Evolutionary conservation across 495 filamentous ascomycete species (phyloP).

Genomic region (Xylaria longipes): DNA sequence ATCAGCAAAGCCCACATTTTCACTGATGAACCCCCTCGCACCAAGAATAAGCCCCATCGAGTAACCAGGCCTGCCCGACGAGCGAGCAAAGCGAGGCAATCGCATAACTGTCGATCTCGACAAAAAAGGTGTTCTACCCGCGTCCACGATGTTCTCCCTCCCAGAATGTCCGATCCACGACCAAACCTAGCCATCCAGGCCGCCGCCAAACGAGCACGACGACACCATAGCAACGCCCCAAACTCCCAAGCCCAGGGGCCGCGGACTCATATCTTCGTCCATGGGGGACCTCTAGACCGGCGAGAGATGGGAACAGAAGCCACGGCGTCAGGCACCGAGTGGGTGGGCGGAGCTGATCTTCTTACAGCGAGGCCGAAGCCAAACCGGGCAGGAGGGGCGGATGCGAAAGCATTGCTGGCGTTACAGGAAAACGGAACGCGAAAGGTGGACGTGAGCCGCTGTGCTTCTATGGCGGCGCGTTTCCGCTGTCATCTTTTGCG

Average conservation of each 20-base stretch:
- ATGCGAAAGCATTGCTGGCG: constrained; percentile 31
- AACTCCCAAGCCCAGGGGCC: constrained; percentile 50
- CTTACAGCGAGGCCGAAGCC: constrained; percentile 38
- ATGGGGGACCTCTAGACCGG: constrained; percentile 55
- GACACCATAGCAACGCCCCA: constrained; percentile 34
- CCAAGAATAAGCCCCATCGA: constrained; percentile 99
- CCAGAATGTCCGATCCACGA: constrained; percentile 37
- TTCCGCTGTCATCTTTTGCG: constrained; percentile 72
- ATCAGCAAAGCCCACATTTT: constrained; percentile 40
- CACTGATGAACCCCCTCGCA: constrained; percentile 74
- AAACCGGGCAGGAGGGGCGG: constrained; percentile 46
- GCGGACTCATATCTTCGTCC: constrained; percentile 91
- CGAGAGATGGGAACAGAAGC: constrained; percentile 29
- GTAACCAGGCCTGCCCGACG: constrained; percentile 74
- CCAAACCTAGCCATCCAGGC: constrained; percentile 47
- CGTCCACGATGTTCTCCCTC: constrained; percentile 45
- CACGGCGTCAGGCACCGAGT: constrained; percentile 18
- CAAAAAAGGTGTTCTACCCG: constrained; percentile 68
- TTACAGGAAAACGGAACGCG: constrained; percentile 65
- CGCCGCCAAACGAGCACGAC: constrained; percentile 45
- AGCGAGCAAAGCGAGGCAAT: constrained; percentile 70
- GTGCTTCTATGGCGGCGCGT: constrained; percentile 99
- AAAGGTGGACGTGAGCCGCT: constrained; percentile 63
- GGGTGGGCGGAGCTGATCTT: constrained; percentile 25
- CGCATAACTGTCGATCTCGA: constrained; percentile 98